Conservation (phyloP, 768 basidiomycete species). For the Auricularia sp. region DNA sequence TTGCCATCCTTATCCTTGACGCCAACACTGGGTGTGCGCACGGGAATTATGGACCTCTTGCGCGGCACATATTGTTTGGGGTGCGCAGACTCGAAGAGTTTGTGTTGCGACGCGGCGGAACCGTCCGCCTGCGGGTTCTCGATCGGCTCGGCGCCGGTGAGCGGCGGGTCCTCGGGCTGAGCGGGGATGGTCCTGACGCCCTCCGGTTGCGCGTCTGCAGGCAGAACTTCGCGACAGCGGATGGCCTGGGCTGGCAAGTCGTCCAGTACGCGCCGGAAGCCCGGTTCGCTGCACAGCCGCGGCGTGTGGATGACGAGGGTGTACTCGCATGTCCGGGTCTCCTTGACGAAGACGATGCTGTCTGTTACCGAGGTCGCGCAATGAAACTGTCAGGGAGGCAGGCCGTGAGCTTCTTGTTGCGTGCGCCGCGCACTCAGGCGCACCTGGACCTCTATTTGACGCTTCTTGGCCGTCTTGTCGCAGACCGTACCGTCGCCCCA, state of each 20-base stretch:
- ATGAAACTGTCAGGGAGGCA: conserved; percentile 54
- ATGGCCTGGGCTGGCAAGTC: conserved; percentile 57
- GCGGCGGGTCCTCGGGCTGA: not conserved
- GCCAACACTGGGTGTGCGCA: not conserved
- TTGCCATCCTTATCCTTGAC: not conserved
- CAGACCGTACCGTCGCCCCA: conserved; percentile 89
- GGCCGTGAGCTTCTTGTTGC: not conserved
- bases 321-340: conserved; percentile 89
- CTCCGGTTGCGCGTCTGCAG: not conserved
- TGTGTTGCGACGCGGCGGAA: not conserved
- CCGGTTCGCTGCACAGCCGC: conserved; percentile 84
- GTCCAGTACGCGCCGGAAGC: conserved; percentile 73
- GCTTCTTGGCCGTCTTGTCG: conserved; percentile 79
- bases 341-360: conserved; percentile 83
- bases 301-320: conserved; percentile 92
- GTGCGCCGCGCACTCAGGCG: conserved; percentile 14
- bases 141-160: not conserved
- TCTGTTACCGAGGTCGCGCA: conserved; percentile 93
- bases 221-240: conserved; percentile 69
- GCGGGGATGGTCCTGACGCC: not conserved
- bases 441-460: conserved; percentile 94
- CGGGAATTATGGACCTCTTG: not conserved
- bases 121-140: not conserved
- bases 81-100: conserved; percentile 1
- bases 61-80: not conserved